Evolutionary conservation across 225 moss, liverwort and hornwort genomes (phyloP), one percentile per base, ranked within the genome.

Genomic region (Sphagnum contortum): DNA sequence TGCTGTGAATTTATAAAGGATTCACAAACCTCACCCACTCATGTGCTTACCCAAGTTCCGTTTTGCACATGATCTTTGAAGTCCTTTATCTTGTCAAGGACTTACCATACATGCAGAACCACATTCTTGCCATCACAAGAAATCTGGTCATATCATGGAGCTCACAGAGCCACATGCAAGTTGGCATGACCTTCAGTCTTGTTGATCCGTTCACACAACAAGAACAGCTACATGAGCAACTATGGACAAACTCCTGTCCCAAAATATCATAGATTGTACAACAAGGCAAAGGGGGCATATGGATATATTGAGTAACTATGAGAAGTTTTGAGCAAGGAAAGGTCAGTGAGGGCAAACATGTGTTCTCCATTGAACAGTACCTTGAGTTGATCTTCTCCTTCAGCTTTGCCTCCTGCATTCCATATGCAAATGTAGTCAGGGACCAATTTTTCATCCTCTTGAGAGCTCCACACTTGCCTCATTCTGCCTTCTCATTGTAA

Each of bases 71-170:
- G 67, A 47, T 98, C 83, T 58, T 93, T 91, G 75, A 98, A 98
- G 57, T 4, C 57, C 63, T 76, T 79, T 62, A 98, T 91, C 71
- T 89, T 84, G 69, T 98, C 98, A 50, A 98, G 93, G 45, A 91
- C 89, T 60, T 93, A 87, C 87, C 93, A 98, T 49, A 98, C 98
- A 47, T 89, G 87, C 1, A 81, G 84, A 66, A 98, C 89, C 67
- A 93, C 93, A 63, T 98, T 84, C 64, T 86, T 82, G 51, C 93
- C 98, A 68, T 98, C 98, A 48, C 78, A 81, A 65, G 77, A 74
- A 44, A 98, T 89, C 66, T 83, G 76, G 53, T 73, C 73, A 55
- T 72, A 63, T 70, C 82, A 73, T 64, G 98, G 98, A 55, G 98
- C 98, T 76, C 98, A 80, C 64, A 98, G 78, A 61, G 98, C 98